Conservation (phyloP, 129 eudicot species). For the Chrysanthemum seticuspe region DNA sequence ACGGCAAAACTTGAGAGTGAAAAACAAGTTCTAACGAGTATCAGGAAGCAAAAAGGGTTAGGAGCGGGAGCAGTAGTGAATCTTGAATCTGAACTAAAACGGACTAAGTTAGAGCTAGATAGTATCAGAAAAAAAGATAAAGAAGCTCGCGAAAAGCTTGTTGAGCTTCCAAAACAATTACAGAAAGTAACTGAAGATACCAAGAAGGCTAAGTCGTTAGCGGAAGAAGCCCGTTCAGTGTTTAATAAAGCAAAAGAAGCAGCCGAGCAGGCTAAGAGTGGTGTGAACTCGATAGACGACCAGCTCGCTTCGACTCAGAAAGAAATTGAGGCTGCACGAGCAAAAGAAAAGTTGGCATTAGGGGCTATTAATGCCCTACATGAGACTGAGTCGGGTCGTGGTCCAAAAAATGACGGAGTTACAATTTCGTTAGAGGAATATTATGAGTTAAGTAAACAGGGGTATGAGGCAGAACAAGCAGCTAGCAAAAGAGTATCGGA, state of each 20-base stretch:
- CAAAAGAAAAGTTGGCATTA: constrained; percentile 73
- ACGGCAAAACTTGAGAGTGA: constrained; percentile 63
- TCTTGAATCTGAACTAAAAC: constrained; percentile 67
- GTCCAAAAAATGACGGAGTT: constrained; percentile 42
- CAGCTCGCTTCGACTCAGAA: constrained; percentile 57
- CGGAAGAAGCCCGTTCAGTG: constrained; percentile 51
- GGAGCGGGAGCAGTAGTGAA: constrained; percentile 69
- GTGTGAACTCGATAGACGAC: constrained; percentile 48
- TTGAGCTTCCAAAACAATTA: constrained; percentile 69
- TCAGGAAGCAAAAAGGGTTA: constrained; percentile 77
- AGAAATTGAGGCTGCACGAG: constrained; percentile 86
- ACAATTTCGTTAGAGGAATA: constrained; percentile 81
- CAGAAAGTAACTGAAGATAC: constrained; percentile 67
- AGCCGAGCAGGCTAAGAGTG: constrained; percentile 57
- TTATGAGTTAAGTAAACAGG: constrained; percentile 68
- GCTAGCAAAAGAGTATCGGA: constrained; percentile 58
- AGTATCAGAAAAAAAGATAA: constrained; percentile 51
- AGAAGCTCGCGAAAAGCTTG: constrained; percentile 67
- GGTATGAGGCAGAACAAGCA: constrained; percentile 80
- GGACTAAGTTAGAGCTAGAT: constrained; percentile 51
- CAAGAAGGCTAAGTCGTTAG: constrained; percentile 56
- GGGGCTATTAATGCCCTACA: constrained; percentile 71
- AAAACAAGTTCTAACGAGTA: constrained; percentile 45
- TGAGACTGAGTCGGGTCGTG: constrained; percentile 65
- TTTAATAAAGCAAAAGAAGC: constrained; percentile 63